A percentile compares a stretch with the other conserved stretches of the same genome.
Evolutionary conservation across 306 rosid genomes (phyloP).

Genomic region (Acacia crassicarpa): DNA sequence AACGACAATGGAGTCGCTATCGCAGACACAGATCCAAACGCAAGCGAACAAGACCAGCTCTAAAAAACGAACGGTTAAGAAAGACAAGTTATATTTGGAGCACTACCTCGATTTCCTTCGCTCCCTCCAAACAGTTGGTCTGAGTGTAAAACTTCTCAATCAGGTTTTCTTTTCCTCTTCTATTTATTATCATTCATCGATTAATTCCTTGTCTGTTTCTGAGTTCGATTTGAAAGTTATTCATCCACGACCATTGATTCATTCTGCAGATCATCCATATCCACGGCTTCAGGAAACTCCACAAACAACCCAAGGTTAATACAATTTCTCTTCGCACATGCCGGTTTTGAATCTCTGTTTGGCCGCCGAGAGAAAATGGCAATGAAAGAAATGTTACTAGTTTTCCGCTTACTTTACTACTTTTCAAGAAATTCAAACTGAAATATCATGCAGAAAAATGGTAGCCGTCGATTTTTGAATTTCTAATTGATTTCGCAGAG

Average conservation of each 20-base stretch:
- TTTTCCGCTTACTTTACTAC: background rate
- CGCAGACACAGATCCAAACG: background rate
- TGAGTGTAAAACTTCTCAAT: conserved; percentile 48
- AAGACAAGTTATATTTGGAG: conserved; percentile 43
- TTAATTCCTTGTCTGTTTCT: background rate
- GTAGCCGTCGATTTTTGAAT: background rate
- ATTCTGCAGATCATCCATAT: conserved; percentile 51
- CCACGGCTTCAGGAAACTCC: conserved; percentile 74
- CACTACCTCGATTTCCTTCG: conserved; percentile 51
- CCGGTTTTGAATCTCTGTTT: conserved; percentile 24
- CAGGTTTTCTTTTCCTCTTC: conserved; percentile 45
- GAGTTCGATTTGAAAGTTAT: background rate
- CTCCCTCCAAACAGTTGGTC: conserved; percentile 38
- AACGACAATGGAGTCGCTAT: conserved; percentile 34
- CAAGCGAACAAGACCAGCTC: conserved; percentile 14
- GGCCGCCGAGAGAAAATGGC: conserved; percentile 23
- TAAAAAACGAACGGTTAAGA: conserved; percentile 26
- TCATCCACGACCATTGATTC: background rate
- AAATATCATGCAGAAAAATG: background rate
- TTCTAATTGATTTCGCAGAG: conserved; percentile 43
- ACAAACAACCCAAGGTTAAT: conserved; percentile 47
- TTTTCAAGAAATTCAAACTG: background rate
- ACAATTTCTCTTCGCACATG: background rate
- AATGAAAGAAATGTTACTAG: background rate
- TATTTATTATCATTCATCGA: background rate